phyloP scores from a whole-genome alignment of 441 rosid species.

The Eruca vesicaria region DNA sequence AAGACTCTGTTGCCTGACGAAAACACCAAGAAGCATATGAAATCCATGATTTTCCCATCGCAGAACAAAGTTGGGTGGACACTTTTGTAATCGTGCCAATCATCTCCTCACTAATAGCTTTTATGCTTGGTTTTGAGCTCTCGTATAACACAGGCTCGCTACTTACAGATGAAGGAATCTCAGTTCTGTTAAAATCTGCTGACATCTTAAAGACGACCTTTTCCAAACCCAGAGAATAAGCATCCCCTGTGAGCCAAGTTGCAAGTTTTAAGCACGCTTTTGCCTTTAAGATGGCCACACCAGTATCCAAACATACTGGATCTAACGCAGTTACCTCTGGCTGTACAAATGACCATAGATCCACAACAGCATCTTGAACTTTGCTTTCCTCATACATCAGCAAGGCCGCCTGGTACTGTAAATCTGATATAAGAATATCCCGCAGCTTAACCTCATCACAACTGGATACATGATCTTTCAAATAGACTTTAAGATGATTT shows the following conservation, averaged over 20 bases:
- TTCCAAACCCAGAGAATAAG: constrained; percentile 50
- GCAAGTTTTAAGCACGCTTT: constrained; percentile 95
- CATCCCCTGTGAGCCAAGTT: constrained; percentile 72
- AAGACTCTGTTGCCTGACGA: constrained; percentile 69
- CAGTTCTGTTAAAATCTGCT: constrained; percentile 48
- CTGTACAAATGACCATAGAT: constrained; percentile 81
- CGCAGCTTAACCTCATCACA: constrained; percentile 57
- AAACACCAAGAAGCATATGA: constrained; percentile 98
- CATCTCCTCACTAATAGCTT: constrained; percentile 63
- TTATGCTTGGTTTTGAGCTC: constrained; percentile 40
- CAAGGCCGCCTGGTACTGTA: constrained; percentile 80
- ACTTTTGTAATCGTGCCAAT: constrained; percentile 78
- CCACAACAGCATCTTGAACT: constrained; percentile 72
- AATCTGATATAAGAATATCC: constrained; percentile 51
- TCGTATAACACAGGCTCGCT: constrained; percentile 24
- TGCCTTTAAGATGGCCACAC: constrained; percentile 73
- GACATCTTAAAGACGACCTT: constrained; percentile 54
- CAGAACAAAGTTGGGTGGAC: constrained; percentile 87
- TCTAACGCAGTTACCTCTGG: constrained; percentile 66
- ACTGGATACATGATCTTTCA: constrained; percentile 52
- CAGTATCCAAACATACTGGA: constrained; percentile 47
- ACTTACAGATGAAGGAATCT: constrained; percentile 41
- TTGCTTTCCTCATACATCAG: constrained; percentile 75
- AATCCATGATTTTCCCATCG: constrained; percentile 98
- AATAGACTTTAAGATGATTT: constrained; percentile 57